These are phyloP conservation scores for Zymoseptoria passerinii DNA, from an alignment of 2,329 filamentous ascomycete species.

Conservation along the genomic window DNA sequence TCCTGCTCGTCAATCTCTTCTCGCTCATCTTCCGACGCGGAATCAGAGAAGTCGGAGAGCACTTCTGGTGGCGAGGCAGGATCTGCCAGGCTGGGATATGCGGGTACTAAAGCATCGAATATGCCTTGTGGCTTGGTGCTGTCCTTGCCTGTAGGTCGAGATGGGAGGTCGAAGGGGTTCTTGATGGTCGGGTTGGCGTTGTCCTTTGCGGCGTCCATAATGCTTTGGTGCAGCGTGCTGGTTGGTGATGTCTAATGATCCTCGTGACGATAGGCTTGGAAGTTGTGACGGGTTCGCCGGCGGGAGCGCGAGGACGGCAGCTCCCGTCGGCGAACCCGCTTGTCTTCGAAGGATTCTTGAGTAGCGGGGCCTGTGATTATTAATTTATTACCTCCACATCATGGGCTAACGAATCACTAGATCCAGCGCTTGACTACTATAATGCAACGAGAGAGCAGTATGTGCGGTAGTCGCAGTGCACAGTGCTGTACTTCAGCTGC, in stretches of 20 bases:
- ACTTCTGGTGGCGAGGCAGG: conserved; percentile 23
- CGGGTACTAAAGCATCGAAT: conserved; percentile 46
- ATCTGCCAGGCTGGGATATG: conserved; percentile 39
- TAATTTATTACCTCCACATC: too few relatives aligned
- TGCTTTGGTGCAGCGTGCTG: conserved; percentile 1
- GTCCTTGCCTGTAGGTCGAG: conserved; percentile 45
- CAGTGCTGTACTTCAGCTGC: too few relatives aligned
- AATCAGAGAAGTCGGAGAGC: conserved; percentile 34
- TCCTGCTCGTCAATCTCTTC: conserved; percentile 96
- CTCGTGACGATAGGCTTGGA: background rate
- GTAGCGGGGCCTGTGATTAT: too few relatives aligned
- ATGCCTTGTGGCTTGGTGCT: conserved; percentile 41
- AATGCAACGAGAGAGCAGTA: too few relatives aligned
- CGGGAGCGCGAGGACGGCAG: background rate
- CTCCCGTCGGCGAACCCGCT: background rate
- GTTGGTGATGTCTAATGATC: too few relatives aligned
- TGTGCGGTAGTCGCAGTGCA: too few relatives aligned
- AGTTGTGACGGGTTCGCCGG: too few relatives aligned
- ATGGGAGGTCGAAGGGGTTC: conserved; percentile 79
- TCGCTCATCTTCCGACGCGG: conserved; percentile 52
- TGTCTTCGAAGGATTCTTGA: too few relatives aligned
- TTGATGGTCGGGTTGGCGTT: conserved; percentile 94
- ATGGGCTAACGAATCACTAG: too few relatives aligned
- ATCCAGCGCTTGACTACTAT: too few relatives aligned
- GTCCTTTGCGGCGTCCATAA: conserved; percentile 40